These are phyloP conservation scores for Ustilago curta DNA, from an alignment of 1,284 basidiomycete genomes.

Conservation along the genomic window DNA sequence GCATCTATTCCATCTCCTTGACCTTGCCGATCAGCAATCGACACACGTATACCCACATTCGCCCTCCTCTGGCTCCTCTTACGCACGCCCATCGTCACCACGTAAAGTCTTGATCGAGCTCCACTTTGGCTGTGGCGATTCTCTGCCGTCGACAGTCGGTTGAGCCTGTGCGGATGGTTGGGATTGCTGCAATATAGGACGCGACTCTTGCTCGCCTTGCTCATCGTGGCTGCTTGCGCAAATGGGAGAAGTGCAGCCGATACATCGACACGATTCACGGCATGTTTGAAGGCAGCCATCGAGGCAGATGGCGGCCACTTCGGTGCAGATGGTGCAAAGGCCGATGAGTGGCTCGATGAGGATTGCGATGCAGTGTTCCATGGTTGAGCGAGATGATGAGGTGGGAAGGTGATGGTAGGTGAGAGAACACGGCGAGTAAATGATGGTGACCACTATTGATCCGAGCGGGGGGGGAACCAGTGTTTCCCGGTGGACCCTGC, in stretches of 20 bases:
- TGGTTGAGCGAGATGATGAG: neutral
- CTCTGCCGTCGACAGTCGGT: slow-evolving; percentile 4
- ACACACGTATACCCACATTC: slow-evolving; percentile 4
- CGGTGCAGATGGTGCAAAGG: slow-evolving; percentile 30
- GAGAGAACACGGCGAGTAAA: neutral
- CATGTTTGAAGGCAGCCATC: slow-evolving; percentile 46
- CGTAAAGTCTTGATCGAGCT: slow-evolving; percentile 32
- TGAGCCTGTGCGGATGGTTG: slow-evolving; percentile 20
- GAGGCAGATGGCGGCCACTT: slow-evolving; percentile 36
- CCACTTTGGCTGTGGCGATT: slow-evolving; percentile 10
- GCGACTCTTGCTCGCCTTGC: slow-evolving; percentile 16
- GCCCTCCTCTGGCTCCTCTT: neutral
- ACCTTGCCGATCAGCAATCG: neutral
- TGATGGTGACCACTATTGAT: neutral
- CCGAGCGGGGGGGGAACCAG: slow-evolving; percentile 2
- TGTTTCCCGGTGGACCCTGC: slow-evolving; percentile 23
- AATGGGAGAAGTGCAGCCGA: slow-evolving; percentile 16
- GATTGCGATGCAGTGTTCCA: slow-evolving; percentile 34
- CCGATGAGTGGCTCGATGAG: slow-evolving; percentile 33
- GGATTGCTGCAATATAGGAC: slow-evolving; percentile 20
- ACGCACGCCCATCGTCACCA: slow-evolving; percentile 9
- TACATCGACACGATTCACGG: slow-evolving; percentile 40
- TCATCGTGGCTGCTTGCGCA: slow-evolving; percentile 18
- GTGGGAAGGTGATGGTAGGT: neutral
- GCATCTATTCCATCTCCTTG: neutral